phyloP scores from a whole-genome alignment of 2,329 filamentous ascomycete species.

The Colletotrichum lindemuthianum region DNA sequence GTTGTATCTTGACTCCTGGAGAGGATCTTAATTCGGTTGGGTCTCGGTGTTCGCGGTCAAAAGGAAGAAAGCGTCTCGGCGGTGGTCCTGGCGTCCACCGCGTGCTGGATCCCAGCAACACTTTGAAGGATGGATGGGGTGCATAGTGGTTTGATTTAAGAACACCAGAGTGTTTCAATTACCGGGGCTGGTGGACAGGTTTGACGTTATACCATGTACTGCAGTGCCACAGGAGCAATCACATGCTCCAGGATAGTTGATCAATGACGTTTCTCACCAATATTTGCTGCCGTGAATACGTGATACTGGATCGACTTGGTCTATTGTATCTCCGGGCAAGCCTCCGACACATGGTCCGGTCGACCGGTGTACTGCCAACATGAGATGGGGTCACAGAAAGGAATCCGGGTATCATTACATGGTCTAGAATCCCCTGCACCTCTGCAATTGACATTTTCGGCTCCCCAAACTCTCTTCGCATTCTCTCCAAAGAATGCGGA shows the following conservation, averaged over 20 bases:
- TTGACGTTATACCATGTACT: slow-evolving; percentile 27
- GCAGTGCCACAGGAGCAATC: slow-evolving; percentile 27
- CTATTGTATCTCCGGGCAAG: neutral
- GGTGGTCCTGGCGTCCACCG: slow-evolving; percentile 36
- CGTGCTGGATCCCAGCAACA: slow-evolving; percentile 10
- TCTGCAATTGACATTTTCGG: neutral
- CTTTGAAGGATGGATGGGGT: neutral
- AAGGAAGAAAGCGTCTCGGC: neutral
- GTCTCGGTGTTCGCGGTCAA: slow-evolving; percentile 12
- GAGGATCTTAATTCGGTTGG: slow-evolving; percentile 29
- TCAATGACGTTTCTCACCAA: neutral
- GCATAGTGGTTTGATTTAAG: slow-evolving; percentile 7
- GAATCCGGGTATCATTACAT: neutral
- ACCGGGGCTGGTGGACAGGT: neutral
- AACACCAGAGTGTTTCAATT: slow-evolving; percentile 31
- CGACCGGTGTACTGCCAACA: too few species aligned
- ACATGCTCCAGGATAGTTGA: neutral
- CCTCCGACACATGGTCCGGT: neutral
- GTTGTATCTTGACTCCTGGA: slow-evolving; percentile 29
- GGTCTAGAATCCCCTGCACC: neutral
- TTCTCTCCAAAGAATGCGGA: neutral
- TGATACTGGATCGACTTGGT: neutral
- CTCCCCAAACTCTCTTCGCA: neutral
- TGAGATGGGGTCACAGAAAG: too few species aligned
- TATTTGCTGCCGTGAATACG: neutral